Conservation (phyloP, 2,329 filamentous ascomycete genomes). For the Chaetoscypha palmicola region DNA sequence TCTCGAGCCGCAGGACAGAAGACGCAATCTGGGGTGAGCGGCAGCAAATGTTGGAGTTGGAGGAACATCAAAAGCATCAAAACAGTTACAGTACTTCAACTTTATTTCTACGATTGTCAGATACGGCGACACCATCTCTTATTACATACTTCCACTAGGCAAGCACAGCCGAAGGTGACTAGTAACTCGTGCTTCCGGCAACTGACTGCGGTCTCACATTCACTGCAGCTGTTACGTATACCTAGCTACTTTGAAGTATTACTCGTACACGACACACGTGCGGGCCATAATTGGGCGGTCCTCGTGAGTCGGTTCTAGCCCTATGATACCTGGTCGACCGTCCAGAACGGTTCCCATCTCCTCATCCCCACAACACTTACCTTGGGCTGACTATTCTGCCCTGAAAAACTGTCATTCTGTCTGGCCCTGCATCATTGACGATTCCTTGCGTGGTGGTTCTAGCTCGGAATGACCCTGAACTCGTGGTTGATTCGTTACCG, state of each 20-base stretch:
- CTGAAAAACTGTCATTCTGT: conserved; percentile 23
- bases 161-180: not conserved
- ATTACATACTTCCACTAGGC: no score
- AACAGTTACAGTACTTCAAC: no score
- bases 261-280: no score
- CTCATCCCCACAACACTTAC: not conserved
- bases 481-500: conserved; percentile 12
- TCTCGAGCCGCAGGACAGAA: no score
- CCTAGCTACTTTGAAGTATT: no score
- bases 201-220: not conserved
- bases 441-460: conserved; percentile 26
- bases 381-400: conserved; percentile 19
- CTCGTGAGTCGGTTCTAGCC: conserved; percentile 19
- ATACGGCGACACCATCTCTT: no score
- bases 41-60: no score
- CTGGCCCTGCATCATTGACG: conserved; percentile 26
- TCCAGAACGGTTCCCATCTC: not conserved
- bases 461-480: conserved; percentile 17
- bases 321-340: no score
- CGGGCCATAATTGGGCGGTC: conserved; percentile 3
- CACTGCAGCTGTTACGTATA: not conserved
- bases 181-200: not conserved
- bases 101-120: no score
- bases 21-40: no score
- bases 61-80: no score